Evolutionary conservation across 1,139 yeast species (phyloP), one percentile per base, ranked within the genome.

Genomic region (Geotrichum aggregatum): DNA sequence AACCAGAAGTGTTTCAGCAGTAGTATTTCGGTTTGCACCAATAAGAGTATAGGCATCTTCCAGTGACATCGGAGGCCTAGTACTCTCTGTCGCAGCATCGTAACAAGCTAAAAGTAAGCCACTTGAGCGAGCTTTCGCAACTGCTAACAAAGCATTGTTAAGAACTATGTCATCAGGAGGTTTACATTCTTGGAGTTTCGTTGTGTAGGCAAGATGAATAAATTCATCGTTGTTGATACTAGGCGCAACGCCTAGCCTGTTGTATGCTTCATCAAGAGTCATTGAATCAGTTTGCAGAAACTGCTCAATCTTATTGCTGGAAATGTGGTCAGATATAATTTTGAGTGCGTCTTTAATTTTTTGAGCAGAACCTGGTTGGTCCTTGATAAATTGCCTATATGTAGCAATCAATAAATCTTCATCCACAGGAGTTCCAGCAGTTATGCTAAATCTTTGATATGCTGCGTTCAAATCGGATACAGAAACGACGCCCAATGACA

Each of bases 401-500:
- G 55, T 50, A 13, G 63, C 62, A 34, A 69, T 57, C 19, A 72
- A 52, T 14, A 61, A 53, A 22, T 59, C 61, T 14, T 62, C 66
- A 22, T 49, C 54, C 43, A 50, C 50, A 13, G 56, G 58, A 18
- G 49, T 13, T 5, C 22, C 42, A 6, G 41, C 36, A 16, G 44
- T 33, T 14, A 86, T 68, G 0, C 84, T 84, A 41, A 88, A 70
- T 7, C 71, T 66, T 31, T 66, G 66, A 61, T 84, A 79, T 0
- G 91, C 80, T 26, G 71, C 71, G 36, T 74, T 68, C 34, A 87
- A 72, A 44, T 85, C 94, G 19, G 74, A 71, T 48, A 76, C 75
- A 0, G 95, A 89, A 30, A 82, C 72, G 22, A 80, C 75, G 13
- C 92, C 91, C 38, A 76, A 70, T 0, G 79, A 73, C 26, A 72